These are phyloP conservation scores for Acacia melanoxylon DNA, from an alignment of 306 rosid genomes.

Conservation along the genomic window DNA sequence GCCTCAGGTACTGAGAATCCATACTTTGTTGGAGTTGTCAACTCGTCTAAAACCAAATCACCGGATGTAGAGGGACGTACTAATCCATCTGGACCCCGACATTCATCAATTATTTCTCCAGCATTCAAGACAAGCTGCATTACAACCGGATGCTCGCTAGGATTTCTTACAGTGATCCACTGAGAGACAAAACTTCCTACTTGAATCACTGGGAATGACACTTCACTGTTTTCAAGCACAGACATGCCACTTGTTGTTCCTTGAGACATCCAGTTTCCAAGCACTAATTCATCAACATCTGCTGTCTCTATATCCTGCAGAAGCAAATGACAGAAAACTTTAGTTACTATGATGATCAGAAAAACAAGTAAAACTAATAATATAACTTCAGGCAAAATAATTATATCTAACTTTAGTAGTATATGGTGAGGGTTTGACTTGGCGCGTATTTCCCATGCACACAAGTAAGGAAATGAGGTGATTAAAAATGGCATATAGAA, in stretches of 20 bases:
- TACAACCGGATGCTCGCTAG: slow-evolving; percentile 74
- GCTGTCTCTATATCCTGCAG: slow-evolving; percentile 49
- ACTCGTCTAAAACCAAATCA: slow-evolving; percentile 57
- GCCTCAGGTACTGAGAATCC: slow-evolving; percentile 82
- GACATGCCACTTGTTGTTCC: slow-evolving; percentile 56
- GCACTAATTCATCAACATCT: slow-evolving; percentile 73
- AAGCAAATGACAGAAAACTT: slow-evolving; percentile 33
- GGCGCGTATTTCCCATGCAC: neutral
- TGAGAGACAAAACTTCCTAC: slow-evolving; percentile 71
- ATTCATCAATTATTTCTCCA: slow-evolving; percentile 67
- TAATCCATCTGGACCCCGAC: slow-evolving; percentile 62
- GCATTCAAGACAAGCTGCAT: slow-evolving; percentile 89
- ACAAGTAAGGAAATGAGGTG: neutral
- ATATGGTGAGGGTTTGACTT: neutral
- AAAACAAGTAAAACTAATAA: neutral
- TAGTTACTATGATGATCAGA: slow-evolving; percentile 22
- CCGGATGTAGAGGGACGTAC: slow-evolving; percentile 64
- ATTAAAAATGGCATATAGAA: slow-evolving; percentile 2
- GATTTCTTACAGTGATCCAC: slow-evolving; percentile 85
- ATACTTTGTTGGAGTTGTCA: slow-evolving; percentile 53
- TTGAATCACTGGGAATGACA: slow-evolving; percentile 71
- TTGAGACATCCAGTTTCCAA: slow-evolving; percentile 85
- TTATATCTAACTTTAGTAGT: neutral
- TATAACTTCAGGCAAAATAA: neutral
- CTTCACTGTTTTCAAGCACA: slow-evolving; percentile 72